Evolutionary conservation across 2,329 filamentous ascomycete species (phyloP).

Genomic region (Lecanicillium sp.): DNA sequence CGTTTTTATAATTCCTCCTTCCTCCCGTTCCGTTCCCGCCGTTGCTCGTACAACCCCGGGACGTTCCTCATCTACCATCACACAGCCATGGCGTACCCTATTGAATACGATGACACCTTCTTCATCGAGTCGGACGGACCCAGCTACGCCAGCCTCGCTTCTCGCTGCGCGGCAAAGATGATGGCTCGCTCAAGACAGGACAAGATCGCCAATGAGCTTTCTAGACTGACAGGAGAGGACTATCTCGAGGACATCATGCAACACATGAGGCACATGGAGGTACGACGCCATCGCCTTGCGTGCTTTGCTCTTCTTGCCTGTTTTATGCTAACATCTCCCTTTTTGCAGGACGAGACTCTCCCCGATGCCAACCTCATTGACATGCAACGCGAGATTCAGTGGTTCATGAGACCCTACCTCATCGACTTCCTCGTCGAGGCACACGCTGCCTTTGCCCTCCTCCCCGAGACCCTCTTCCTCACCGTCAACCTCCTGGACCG

Average conservation of each 20-base stretch:
- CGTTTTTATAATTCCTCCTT: conserved; percentile 17
- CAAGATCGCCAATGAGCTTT: conserved; percentile 82
- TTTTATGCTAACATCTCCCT: conserved; percentile 17
- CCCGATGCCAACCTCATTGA: conserved; percentile 97
- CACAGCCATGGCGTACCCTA: conserved; percentile 37
- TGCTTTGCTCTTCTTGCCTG: not conserved
- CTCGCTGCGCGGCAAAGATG: conserved; percentile 69
- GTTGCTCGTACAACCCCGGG: conserved; percentile 9
- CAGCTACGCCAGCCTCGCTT: conserved; percentile 49
- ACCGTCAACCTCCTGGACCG: conserved; percentile 94
- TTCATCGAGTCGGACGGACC: conserved; percentile 50
- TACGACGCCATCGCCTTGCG: conserved; percentile 17
- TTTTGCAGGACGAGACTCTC: conserved; percentile 66
- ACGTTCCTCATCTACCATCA: not conserved
- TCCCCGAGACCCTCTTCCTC: conserved; percentile 92
- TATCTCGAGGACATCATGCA: conserved; percentile 91
- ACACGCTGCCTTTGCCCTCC: conserved; percentile 85
- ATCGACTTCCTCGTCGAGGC: conserved; percentile 98
- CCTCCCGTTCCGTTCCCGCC: conserved; percentile 11
- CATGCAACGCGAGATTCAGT: conserved; percentile 98
- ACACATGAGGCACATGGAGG: conserved; percentile 95
- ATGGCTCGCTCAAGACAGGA: conserved; percentile 78
- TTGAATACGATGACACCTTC: conserved; percentile 38
- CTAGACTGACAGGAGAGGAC: conserved; percentile 75
- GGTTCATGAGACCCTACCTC: conserved; percentile 98